A percentile compares a stretch with the other conserved stretches of the same genome.
Evolutionary conservation across 768 basidiomycete genomes (phyloP).

Genomic region (Agrocybe praecox): DNA sequence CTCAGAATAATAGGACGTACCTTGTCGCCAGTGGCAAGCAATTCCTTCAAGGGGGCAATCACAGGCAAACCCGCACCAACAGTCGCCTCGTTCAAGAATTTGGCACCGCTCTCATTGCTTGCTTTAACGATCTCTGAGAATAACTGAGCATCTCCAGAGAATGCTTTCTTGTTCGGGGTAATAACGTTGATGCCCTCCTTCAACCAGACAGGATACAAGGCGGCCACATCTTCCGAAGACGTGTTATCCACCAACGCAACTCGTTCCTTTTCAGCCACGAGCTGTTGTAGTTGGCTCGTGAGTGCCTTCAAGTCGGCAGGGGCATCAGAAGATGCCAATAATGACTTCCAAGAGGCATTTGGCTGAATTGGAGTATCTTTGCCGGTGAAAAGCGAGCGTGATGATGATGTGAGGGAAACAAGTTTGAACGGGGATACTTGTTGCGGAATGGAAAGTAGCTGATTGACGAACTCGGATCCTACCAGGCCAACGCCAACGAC

Average conservation of each 20-base stretch:
- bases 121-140: slow-evolving; percentile 71
- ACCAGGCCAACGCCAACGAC: slow-evolving; percentile 94
- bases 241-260: slow-evolving; percentile 92
- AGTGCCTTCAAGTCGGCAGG: slow-evolving; percentile 52
- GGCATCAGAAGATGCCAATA: slow-evolving; percentile 40
- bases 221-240: slow-evolving; percentile 79
- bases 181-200: slow-evolving; percentile 81
- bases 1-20: slow-evolving; percentile 35
- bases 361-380: slow-evolving; percentile 42
- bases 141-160: slow-evolving; percentile 68
- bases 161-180: slow-evolving; percentile 98
- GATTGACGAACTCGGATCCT: slow-evolving; percentile 83
- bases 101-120: slow-evolving; percentile 59
- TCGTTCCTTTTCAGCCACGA: slow-evolving; percentile 48
- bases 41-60: slow-evolving; percentile 87
- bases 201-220: slow-evolving; percentile 80
- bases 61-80: slow-evolving; percentile 97
- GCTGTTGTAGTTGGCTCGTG: slow-evolving; percentile 44
- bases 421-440: slow-evolving; percentile 59
- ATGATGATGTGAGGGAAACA: slow-evolving; percentile 72
- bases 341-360: slow-evolving; percentile 37
- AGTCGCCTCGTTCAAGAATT: slow-evolving; percentile 84
- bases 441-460: slow-evolving; percentile 70
- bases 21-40: slow-evolving; percentile 92
- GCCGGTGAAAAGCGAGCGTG: slow-evolving; percentile 55